Evolutionary conservation across 495 filamentous ascomycete genomes (phyloP), one percentile per base, ranked within the genome.

Genomic region (Daldinia caldariorum): DNA sequence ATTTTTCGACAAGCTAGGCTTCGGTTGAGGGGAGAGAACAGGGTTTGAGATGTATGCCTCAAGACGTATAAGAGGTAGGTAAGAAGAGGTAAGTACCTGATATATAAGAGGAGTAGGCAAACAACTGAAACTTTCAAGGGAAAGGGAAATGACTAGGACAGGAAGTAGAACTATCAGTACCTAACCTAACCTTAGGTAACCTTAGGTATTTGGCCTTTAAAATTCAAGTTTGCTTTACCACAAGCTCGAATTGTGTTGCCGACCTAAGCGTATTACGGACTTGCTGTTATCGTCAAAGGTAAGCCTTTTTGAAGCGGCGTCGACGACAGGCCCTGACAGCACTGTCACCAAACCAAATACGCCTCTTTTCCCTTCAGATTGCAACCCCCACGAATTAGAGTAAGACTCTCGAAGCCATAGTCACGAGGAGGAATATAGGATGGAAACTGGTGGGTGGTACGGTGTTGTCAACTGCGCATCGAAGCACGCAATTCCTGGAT

Each of bases 341-440:
- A 50, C 41, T 53, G 47, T 49, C 58, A 58, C 50, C 26, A 47
- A 60, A 58, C 50, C 26, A 47, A 60, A 57, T 61, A 58, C 55
- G 64, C 59, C 29, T 43, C 57, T 49, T 58, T 61, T 26, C 2
- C 57, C 32, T 45, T 58, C 38, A 45, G 38, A 62, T 34, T 41
- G 59, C 38, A 61, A 69, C 69, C 72, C 74, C 74, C 72, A 71
- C 70, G 66, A 55, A 66, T 70, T 58, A 34, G 14, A 55, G 39
- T 77, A 72, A 75, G 67, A 69, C 69, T 61, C 57, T 69, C 61
- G 69, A 66, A 58, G 43, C 54, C 74, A 77, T 73, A 50, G 34
- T 65, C 35, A 47, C 69, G 67, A 73, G 74, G 70, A 22, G 63
- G 58, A 68, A 18, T 43, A 63, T 51, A 18, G 54, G 3, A 43